phyloP scores from a whole-genome alignment of 768 basidiomycete species.

The Russula emetica region DNA sequence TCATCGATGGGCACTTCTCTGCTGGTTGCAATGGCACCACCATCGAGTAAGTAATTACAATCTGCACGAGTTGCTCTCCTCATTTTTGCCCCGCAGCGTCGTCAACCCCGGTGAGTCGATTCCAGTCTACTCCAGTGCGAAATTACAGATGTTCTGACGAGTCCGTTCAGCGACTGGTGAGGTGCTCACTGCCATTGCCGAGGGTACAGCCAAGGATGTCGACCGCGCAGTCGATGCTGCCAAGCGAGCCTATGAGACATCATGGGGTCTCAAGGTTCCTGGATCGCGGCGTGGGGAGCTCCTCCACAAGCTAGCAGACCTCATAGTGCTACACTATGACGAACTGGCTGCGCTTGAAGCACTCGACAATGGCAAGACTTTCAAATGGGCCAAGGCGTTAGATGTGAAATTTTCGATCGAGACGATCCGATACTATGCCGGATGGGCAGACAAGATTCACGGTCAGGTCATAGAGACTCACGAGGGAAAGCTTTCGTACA shows the following conservation, averaged over 20 bases:
- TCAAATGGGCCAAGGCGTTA: conserved; percentile 41
- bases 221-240: conserved; percentile 71
- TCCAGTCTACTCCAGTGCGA: background rate
- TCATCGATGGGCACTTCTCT: conserved; percentile 65
- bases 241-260: conserved; percentile 55
- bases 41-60: conserved; percentile 56
- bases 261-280: conserved; percentile 63
- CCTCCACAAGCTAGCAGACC: conserved; percentile 57
- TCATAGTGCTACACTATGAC: conserved; percentile 59
- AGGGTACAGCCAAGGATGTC: conserved; percentile 65
- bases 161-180: conserved; percentile 46
- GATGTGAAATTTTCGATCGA: conserved; percentile 50
- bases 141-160: background rate
- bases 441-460: conserved; percentile 83
- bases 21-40: conserved; percentile 52
- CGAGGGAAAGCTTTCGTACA: conserved; percentile 50
- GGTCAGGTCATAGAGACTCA: conserved; percentile 70
- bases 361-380: conserved; percentile 64
- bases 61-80: background rate
- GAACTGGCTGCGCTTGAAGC: conserved; percentile 71
- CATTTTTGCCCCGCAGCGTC: conserved; percentile 38
- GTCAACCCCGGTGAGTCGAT: conserved; percentile 49
- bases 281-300: conserved; percentile 51
- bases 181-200: conserved; percentile 51
- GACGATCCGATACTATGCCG: conserved; percentile 74